These are phyloP conservation scores for Verticillium albo-atrum DNA, from an alignment of 2,329 filamentous ascomycete genomes.

Conservation along the genomic window DNA sequence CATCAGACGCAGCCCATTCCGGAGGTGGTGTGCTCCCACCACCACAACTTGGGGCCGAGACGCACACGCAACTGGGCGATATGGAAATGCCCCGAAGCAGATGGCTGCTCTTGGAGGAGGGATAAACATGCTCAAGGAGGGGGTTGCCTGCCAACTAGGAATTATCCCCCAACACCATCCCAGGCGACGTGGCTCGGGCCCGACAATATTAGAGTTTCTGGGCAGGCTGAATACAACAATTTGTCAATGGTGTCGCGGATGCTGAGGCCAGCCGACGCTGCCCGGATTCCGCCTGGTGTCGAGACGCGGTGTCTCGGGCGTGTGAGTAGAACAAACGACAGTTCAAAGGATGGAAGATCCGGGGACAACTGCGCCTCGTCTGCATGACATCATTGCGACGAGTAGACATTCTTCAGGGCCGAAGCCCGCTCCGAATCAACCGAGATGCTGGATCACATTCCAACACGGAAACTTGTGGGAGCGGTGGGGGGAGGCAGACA, in stretches of 20 bases:
- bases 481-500: background rate
- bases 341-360: background rate
- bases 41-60: background rate
- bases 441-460: background rate
- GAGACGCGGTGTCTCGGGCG: background rate
- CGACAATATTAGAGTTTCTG: background rate
- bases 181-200: background rate
- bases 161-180: background rate
- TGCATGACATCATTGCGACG: background rate
- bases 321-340: background rate
- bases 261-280: background rate
- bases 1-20: background rate
- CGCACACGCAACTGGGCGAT: no score
- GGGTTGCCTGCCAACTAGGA: background rate
- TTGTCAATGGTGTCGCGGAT: background rate
- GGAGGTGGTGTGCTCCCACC: background rate
- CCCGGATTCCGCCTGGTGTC: background rate
- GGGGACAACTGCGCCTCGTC: background rate
- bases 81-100: background rate
- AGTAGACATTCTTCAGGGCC: background rate
- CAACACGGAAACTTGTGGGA: background rate
- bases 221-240: background rate
- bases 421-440: background rate
- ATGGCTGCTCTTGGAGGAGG: background rate
- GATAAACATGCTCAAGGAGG: background rate